Evolutionary conservation across 2,329 filamentous ascomycete genomes (phyloP).

Genomic region (Cercospora brassicicola): DNA sequence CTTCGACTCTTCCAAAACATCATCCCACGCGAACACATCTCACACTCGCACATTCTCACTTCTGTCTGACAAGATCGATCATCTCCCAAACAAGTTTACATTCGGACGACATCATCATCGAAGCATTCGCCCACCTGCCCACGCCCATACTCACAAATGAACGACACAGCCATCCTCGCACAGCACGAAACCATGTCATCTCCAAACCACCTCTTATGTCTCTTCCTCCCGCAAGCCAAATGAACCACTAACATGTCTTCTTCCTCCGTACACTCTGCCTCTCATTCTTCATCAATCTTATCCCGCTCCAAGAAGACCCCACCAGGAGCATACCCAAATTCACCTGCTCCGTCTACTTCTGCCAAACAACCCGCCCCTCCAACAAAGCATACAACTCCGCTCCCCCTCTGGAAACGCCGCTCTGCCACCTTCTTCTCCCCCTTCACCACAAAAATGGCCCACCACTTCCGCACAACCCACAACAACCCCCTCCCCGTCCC

Average conservation of each 20-base stretch:
- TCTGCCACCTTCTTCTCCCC: not conserved
- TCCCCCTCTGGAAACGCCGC: constrained; percentile 3
- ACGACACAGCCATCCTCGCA: not conserved
- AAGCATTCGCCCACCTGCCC: not conserved
- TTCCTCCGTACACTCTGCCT: not conserved
- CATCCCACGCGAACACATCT: not conserved
- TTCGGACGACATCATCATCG: not conserved
- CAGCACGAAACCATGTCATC: not conserved
- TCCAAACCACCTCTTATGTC: not conserved
- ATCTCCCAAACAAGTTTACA: constrained; percentile 5
- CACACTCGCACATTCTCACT: not conserved
- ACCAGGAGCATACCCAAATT: not conserved
- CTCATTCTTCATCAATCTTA: not conserved
- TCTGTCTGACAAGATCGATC: constrained; percentile 1
- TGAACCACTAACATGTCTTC: not conserved
- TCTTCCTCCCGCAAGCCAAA: not conserved
- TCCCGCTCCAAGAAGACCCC: not conserved
- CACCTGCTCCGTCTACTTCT: not conserved
- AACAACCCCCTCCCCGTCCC: constrained; percentile 4
- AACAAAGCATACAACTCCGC: not conserved
- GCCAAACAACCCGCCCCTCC: not conserved
- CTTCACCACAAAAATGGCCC: constrained; percentile 5
- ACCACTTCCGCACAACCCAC: constrained; percentile 8
- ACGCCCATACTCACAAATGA: not conserved
- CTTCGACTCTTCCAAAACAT: constrained; percentile 1